phyloP scores from a whole-genome alignment of 768 basidiomycete genomes.

The Mycena epipterygia region DNA sequence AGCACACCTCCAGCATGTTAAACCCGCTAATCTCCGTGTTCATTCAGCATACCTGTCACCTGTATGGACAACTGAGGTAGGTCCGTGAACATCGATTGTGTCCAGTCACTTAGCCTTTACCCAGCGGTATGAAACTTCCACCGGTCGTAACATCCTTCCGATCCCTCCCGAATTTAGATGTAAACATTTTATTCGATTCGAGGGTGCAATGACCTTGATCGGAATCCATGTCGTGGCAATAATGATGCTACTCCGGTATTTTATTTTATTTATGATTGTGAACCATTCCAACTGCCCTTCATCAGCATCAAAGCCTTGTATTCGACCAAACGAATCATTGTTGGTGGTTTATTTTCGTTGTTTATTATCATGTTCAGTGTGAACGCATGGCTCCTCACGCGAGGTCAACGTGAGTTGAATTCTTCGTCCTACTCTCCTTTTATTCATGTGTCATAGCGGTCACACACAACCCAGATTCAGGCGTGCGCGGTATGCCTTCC shows the following conservation, averaged over 20 bases:
- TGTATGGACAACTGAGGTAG: conserved; percentile 55
- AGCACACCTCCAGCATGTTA: background rate
- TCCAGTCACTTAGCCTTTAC: background rate
- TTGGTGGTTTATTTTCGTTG: conserved; percentile 48
- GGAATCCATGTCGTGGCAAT: conserved; percentile 65
- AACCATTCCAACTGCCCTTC: background rate
- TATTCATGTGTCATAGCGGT: conserved; percentile 49
- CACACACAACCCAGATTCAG: conserved; percentile 53
- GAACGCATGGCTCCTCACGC: conserved; percentile 68
- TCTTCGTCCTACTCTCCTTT: background rate
- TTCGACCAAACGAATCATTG: conserved; percentile 47
- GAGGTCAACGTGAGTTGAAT: conserved; percentile 59
- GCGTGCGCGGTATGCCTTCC: conserved; percentile 48
- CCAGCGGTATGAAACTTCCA: conserved; percentile 19
- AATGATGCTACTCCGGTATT: conserved; percentile 71
- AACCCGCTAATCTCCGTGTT: background rate
- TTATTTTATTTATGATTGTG: background rate
- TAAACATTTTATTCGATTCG: conserved; percentile 61
- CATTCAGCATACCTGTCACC: conserved; percentile 57
- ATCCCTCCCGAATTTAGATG: conserved; percentile 49
- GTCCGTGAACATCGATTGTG: conserved; percentile 3
- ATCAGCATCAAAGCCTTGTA: conserved; percentile 54
- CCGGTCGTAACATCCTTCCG: background rate
- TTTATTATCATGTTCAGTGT: conserved; percentile 60
- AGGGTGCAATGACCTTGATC: conserved; percentile 66